Percentiles rank a stretch among this genome's conserved stretches.
Conservation (phyloP, 2,329 filamentous ascomycete species). For the Periconia sp. region DNA sequence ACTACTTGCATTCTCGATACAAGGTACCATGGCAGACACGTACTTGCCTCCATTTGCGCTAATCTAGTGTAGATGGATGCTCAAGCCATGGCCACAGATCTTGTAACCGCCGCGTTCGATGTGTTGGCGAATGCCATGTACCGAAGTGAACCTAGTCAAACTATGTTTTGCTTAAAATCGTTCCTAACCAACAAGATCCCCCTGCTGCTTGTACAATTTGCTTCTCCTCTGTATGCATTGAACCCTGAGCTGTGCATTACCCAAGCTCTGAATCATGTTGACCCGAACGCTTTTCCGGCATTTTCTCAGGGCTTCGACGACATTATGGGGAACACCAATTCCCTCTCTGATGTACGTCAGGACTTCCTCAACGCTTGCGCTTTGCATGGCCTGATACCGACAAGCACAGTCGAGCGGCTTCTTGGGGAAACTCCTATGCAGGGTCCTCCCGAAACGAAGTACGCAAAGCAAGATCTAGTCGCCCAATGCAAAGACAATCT, state of each 20-base stretch:
- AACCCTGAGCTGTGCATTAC: constrained; percentile 70
- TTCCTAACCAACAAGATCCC: constrained; percentile 82
- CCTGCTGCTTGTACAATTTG: constrained; percentile 63
- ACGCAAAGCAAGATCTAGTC: constrained; percentile 78
- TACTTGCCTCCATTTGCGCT: constrained; percentile 16
- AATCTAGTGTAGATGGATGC: constrained; percentile 68
- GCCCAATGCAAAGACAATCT: constrained; percentile 78
- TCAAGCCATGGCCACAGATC: constrained; percentile 77
- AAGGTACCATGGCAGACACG: constrained; percentile 60
- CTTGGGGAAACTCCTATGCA: constrained; percentile 85
- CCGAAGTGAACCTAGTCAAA: constrained; percentile 64
- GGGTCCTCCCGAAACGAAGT: constrained; percentile 74
- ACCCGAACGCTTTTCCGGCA: constrained; percentile 67
- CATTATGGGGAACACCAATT: constrained; percentile 59
- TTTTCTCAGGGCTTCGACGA: constrained; percentile 69
- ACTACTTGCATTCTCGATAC: constrained; percentile 84
- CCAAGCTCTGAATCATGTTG: constrained; percentile 68
- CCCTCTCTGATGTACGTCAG: constrained; percentile 72
- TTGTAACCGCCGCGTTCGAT: constrained; percentile 89
- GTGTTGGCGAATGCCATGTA: constrained; percentile 86
- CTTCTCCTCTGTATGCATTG: constrained; percentile 63
- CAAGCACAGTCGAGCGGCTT: constrained; percentile 77
- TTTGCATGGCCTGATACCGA: constrained; percentile 81
- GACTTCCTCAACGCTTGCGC: constrained; percentile 91
- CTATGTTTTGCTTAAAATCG: constrained; percentile 77